These are phyloP conservation scores for Haplosporangium sp. DNA, from an alignment of 371 early-diverging fungal genomes.

Conservation along the genomic window DNA sequence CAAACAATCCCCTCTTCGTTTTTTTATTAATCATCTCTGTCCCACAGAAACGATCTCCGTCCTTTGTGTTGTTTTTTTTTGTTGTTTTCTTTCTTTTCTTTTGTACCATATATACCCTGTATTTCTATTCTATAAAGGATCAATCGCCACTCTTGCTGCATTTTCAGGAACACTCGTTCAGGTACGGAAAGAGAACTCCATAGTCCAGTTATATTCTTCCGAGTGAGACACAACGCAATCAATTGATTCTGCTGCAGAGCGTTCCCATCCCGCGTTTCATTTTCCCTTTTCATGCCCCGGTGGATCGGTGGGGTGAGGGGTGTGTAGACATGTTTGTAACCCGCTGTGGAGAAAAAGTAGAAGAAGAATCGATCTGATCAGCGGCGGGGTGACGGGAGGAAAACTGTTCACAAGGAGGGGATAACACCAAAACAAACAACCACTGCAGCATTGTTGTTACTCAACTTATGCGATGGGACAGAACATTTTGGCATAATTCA, in stretches of 20 bases:
- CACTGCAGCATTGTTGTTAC: neutral
- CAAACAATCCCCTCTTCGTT: neutral
- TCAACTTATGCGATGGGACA: neutral
- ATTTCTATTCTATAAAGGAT: neutral
- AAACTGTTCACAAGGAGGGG: neutral
- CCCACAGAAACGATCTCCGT: no score
- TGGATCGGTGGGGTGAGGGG: no score
- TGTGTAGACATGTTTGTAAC: neutral
- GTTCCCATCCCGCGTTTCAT: neutral
- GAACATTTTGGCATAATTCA: neutral
- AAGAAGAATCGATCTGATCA: neutral
- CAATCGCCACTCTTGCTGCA: neutral
- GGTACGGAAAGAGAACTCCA: neutral
- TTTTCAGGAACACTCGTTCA: neutral
- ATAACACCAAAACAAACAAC: neutral
- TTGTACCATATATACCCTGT: conserved; percentile 33
- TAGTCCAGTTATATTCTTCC: no score
- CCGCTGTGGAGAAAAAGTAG: neutral
- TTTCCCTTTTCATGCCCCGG: neutral
- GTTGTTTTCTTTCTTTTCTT: neutral
- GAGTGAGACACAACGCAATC: neutral
- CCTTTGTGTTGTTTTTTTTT: neutral
- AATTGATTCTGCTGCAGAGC: conserved; percentile 1
- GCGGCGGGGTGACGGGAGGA: neutral
- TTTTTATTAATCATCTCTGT: neutral